phyloP scores from a whole-genome alignment of 1,284 basidiomycete species.

The Cryptococcus hybrid region DNA sequence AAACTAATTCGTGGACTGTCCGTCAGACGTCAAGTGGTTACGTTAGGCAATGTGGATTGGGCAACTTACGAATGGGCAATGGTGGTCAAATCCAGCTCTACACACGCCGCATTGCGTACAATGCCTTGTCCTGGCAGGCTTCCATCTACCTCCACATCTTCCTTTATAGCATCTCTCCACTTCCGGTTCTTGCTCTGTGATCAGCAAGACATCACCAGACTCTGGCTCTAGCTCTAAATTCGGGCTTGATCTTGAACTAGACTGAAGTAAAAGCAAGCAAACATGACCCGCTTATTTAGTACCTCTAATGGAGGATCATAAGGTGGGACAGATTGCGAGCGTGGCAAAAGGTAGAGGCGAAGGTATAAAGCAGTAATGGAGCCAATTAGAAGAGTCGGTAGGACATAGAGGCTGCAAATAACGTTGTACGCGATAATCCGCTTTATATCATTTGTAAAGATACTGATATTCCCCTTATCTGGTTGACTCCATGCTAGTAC shows the following conservation, averaged over 20 bases:
- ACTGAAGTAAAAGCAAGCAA: constrained; percentile 29
- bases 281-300: constrained; percentile 12
- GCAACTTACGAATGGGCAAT: constrained; percentile 40
- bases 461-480: too few relatives aligned
- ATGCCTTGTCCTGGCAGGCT: constrained; percentile 42
- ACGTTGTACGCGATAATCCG: too few relatives aligned
- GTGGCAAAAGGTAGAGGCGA: constrained; percentile 40
- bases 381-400: constrained; percentile 16
- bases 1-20: constrained; percentile 22
- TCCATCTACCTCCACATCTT: constrained; percentile 34
- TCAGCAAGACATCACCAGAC: too few relatives aligned
- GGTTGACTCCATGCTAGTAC: too few relatives aligned
- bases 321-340: constrained; percentile 28
- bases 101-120: constrained; percentile 44
- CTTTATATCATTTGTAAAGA: too few relatives aligned
- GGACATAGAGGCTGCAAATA: too few relatives aligned
- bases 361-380: constrained; percentile 26
- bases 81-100: constrained; percentile 44
- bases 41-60: too few relatives aligned
- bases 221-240: background rate
- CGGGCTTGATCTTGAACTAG: constrained; percentile 7
- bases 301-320: constrained; percentile 20
- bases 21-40: background rate
- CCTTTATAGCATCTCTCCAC: constrained; percentile 30
- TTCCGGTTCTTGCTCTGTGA: constrained; percentile 5